These are phyloP conservation scores for Podaxis pistillaris DNA, from an alignment of 768 basidiomycete species.

Conservation along the genomic window DNA sequence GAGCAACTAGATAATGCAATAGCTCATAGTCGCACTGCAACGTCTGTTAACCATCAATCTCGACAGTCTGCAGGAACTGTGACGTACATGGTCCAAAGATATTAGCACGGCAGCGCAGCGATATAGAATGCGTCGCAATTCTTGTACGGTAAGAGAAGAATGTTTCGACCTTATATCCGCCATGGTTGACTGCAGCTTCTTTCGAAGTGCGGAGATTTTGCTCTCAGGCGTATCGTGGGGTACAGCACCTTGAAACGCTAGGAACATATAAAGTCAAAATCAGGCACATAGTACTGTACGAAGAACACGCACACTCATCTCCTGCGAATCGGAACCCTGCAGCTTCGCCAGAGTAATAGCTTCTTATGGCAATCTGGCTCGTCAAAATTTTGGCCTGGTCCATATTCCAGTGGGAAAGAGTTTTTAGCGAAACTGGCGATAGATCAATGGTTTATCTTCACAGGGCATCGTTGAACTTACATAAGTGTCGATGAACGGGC, in stretches of 20 bases:
- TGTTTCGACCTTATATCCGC: conserved; percentile 69
- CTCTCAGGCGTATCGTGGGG: conserved; percentile 55
- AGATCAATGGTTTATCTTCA: conserved; percentile 11
- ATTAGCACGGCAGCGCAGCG: conserved; percentile 83
- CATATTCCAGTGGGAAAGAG: conserved; percentile 61
- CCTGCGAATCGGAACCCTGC: conserved; percentile 74
- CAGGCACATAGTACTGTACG: conserved; percentile 19
- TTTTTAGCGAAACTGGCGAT: conserved; percentile 49
- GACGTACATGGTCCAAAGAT: conserved; percentile 56
- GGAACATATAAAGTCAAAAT: conserved; percentile 17
- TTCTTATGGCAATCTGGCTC: conserved; percentile 86
- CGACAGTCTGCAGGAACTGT: background rate
- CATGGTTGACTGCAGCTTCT: conserved; percentile 64
- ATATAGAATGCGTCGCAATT: conserved; percentile 83
- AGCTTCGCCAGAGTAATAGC: conserved; percentile 86
- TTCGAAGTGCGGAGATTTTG: conserved; percentile 66
- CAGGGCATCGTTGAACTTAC: conserved; percentile 39
- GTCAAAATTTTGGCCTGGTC: conserved; percentile 82
- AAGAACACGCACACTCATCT: conserved; percentile 45
- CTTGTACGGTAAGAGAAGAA: conserved; percentile 73
- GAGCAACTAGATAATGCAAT: conserved; percentile 78
- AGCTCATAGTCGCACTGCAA: conserved; percentile 80
- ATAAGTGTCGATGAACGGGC: conserved; percentile 69
- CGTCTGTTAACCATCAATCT: background rate
- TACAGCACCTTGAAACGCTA: conserved; percentile 36